These are phyloP conservation scores for Cladosporium sphaerospermum DNA, from an alignment of 2,329 filamentous ascomycete genomes.

Conservation along the genomic window DNA sequence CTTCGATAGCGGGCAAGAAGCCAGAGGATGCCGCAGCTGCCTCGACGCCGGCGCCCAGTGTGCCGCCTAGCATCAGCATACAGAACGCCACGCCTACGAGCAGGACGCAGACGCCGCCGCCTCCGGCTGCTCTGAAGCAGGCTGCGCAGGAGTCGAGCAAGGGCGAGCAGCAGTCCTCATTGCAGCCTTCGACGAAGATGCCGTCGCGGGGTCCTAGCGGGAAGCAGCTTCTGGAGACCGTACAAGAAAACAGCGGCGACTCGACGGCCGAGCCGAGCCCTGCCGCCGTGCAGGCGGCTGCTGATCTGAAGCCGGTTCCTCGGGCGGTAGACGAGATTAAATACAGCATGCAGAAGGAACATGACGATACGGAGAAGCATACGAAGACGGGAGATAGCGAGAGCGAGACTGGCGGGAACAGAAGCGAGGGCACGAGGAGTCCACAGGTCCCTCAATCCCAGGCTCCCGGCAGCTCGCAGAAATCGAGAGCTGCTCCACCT, in stretches of 20 bases:
- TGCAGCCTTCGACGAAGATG: constrained; percentile 34
- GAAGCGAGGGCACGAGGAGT: constrained; percentile 39
- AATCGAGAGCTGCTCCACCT: constrained; percentile 43
- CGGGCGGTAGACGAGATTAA: constrained; percentile 18
- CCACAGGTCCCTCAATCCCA: constrained; percentile 27
- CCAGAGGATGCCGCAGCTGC: constrained; percentile 24
- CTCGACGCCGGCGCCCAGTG: constrained; percentile 22
- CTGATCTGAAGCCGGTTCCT: constrained; percentile 26
- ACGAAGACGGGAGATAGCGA: constrained; percentile 48
- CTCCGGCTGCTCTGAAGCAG: constrained; percentile 6
- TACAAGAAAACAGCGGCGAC: constrained; percentile 49
- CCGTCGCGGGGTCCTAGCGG: constrained; percentile 33
- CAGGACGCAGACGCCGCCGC: constrained; percentile 24
- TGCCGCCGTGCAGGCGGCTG: constrained; percentile 29
- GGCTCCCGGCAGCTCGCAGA: constrained; percentile 23
- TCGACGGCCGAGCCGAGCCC: constrained; percentile 55
- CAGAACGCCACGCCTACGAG: constrained; percentile 39
- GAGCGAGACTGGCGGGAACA: constrained; percentile 59
- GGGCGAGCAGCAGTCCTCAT: constrained; percentile 29
- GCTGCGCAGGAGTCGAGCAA: constrained; percentile 25
- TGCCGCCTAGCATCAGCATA: constrained; percentile 40
- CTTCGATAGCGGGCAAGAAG: constrained; percentile 26
- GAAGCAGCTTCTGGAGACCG: constrained; percentile 69
- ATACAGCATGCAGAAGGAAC: constrained; percentile 45
- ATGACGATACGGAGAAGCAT: constrained; percentile 20